Evolutionary conservation across 495 filamentous ascomycete genomes (phyloP), one percentile per base, ranked within the genome.

Genomic region (Penicillium daleae): DNA sequence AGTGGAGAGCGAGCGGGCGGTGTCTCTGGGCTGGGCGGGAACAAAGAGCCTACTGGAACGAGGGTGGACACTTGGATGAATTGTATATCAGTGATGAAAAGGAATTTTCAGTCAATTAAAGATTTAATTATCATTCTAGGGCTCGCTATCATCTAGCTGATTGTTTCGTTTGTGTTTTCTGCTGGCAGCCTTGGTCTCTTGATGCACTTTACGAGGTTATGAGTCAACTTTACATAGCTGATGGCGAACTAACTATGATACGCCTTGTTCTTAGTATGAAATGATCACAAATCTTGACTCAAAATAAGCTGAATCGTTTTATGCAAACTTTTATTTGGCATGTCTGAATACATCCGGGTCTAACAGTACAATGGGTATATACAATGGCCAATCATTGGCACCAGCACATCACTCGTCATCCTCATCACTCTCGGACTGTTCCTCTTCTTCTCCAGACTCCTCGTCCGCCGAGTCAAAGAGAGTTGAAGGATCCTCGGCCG

Each of bases 1-100:
- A 78, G 78, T 78, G 78, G 78, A 78, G 72, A 70, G 73, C 67
- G 71, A 71, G 66, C 67, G 71, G 75, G 76, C 76, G 78, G 73
- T 78, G 73, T 70, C 63, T 61, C 35, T 46, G 21, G 40, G 40
- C 19, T 22, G 42, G 42, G 42, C 42, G 42, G 42, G 19, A 46
- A 46, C 42, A 46, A 46, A 24, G 42, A 46, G 42, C 7, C 42
- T 46, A 44, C n/a, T 7, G 3, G 3, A 10, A 12, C 9, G 40
- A 21, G 0, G 42, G 17, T 7, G n/a, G n/a, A 13, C 19, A 46
- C 17, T 42, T n/a, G 17, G 13, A 3, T 12, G 17, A 24, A 3
- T 12, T 46, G 42, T 12, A 8, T 46, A 24, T 46, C 6, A 9
- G n/a, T 12, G 21, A 22, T 46, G 42, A 22, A 24, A 10, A 22